Conservation (phyloP, 1,284 basidiomycete genomes). For the Sporisorium reilianum region DNA sequence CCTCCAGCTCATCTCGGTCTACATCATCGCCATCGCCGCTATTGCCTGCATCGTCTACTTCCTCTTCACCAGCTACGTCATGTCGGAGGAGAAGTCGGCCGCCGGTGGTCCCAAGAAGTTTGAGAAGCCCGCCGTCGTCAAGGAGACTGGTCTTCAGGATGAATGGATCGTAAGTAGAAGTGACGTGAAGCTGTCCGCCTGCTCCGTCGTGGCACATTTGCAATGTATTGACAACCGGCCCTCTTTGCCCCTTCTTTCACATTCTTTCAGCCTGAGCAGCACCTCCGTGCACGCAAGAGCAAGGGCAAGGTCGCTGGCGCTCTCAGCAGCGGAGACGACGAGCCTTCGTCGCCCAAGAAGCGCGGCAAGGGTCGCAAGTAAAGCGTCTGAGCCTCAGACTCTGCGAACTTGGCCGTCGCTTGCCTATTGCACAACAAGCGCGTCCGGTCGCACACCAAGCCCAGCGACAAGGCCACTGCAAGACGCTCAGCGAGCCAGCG, state of each 20-base stretch:
- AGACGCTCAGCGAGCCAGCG: neutral
- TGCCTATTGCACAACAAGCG: neutral
- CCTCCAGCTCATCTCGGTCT: conserved; percentile 63
- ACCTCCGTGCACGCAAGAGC: conserved; percentile 40
- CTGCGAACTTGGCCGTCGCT: too few species aligned
- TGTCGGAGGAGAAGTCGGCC: conserved; percentile 22
- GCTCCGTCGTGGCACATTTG: neutral
- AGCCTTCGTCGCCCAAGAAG: conserved; percentile 45
- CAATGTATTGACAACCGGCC: conserved; percentile 17
- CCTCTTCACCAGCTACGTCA: conserved; percentile 48
- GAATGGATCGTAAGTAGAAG: conserved; percentile 51
- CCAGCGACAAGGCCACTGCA: neutral
- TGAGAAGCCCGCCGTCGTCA: conserved; percentile 33
- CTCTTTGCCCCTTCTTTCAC: neutral
- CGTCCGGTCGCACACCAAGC: too few species aligned
- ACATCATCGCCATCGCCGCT: conserved; percentile 45
- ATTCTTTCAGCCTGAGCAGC: conserved; percentile 34
- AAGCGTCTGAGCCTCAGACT: neutral
- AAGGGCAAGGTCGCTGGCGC: conserved; percentile 42
- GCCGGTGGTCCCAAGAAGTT: conserved; percentile 50
- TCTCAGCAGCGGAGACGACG: conserved; percentile 53
- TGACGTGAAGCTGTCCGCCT: too few species aligned
- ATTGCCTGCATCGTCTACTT: conserved; percentile 47
- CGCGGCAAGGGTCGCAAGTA: conserved; percentile 50
- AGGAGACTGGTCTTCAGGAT: conserved; percentile 39